Conservation (phyloP, 495 filamentous ascomycete genomes). For the Neohortaea acidophila region DNA sequence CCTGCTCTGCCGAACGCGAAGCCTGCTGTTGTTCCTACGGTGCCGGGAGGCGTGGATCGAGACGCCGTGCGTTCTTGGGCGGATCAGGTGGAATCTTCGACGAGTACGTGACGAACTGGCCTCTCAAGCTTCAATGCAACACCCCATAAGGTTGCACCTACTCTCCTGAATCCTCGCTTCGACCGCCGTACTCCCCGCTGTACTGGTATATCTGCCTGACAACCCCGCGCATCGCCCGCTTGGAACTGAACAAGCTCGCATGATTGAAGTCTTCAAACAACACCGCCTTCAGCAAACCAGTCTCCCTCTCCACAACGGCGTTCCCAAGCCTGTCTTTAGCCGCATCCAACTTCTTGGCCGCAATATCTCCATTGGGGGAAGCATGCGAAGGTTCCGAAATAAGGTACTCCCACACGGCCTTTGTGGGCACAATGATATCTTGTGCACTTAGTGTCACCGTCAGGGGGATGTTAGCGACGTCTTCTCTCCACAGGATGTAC, state of each 20-base stretch:
- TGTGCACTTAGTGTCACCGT: slow-evolving; percentile 40
- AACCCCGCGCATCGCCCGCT: neutral
- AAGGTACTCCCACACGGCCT: slow-evolving; percentile 41
- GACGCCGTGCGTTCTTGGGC: slow-evolving; percentile 10
- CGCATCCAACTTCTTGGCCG: too few species aligned
- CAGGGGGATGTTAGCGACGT: slow-evolving; percentile 33
- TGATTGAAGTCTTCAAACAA: slow-evolving; percentile 49
- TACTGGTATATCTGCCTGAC: too few species aligned
- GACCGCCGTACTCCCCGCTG: too few species aligned
- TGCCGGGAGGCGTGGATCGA: neutral
- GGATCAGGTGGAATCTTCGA: slow-evolving; percentile 18
- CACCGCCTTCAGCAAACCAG: slow-evolving; percentile 37
- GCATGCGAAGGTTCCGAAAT: slow-evolving; percentile 7
- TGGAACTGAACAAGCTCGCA: slow-evolving; percentile 42
- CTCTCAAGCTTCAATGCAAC: too few species aligned
- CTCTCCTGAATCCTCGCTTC: too few species aligned
- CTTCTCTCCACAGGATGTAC: slow-evolving; percentile 52
- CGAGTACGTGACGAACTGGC: neutral
- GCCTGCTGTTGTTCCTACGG: neutral
- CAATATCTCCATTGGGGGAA: slow-evolving; percentile 15
- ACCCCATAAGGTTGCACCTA: too few species aligned
- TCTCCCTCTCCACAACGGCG: slow-evolving; percentile 32
- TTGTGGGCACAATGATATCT: slow-evolving; percentile 49
- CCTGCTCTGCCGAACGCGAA: slow-evolving; percentile 11
- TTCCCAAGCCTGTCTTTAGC: too few species aligned